A percentile compares a stretch with the other conserved stretches of the same genome.
These are phyloP conservation scores for Neophaeococcomyces aloes DNA, from an alignment of 2,329 filamentous ascomycete genomes.

Conservation along the genomic window DNA sequence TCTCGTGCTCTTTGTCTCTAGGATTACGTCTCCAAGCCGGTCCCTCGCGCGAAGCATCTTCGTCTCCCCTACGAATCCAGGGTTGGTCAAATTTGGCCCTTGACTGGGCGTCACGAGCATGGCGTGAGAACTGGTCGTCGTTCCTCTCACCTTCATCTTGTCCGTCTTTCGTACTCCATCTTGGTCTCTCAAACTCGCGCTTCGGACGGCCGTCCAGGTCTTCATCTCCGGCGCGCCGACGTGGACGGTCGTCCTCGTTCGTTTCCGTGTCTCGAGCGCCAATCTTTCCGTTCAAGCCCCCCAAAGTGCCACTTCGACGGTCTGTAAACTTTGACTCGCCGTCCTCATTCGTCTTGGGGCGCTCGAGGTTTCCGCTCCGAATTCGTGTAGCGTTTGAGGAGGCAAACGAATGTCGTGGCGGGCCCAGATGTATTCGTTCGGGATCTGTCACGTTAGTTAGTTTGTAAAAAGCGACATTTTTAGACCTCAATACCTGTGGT, in stretches of 20 bases:
- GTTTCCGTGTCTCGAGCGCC: slow-evolving; percentile 40
- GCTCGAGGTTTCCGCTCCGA: slow-evolving; percentile 23
- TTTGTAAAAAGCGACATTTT: not conserved
- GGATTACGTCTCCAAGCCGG: slow-evolving; percentile 52
- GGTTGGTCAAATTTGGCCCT: slow-evolving; percentile 53
- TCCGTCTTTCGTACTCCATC: slow-evolving; percentile 18
- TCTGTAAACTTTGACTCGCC: not conserved
- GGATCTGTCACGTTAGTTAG: slow-evolving; percentile 31
- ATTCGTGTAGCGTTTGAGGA: slow-evolving; percentile 47
- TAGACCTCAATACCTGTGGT: slow-evolving; percentile 32
- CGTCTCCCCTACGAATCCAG: slow-evolving; percentile 59
- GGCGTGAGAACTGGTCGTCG: slow-evolving; percentile 8
- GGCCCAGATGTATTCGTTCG: slow-evolving; percentile 78
- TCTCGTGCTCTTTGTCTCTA: slow-evolving; percentile 42
- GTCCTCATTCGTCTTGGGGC: slow-evolving; percentile 1
- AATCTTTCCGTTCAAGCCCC: not conserved
- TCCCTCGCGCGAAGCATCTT: slow-evolving; percentile 43
- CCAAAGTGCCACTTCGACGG: slow-evolving; percentile 2
- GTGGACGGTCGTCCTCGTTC: slow-evolving; percentile 45
- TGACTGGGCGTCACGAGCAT: slow-evolving; percentile 24
- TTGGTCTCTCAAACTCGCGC: slow-evolving; percentile 17
- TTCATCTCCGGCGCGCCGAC: slow-evolving; percentile 4
- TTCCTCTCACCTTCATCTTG: slow-evolving; percentile 14
- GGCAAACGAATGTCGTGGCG: slow-evolving; percentile 71
- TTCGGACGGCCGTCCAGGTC: slow-evolving; percentile 8